Base-by-base conservation (phyloP, 306 rosid species). In the Glycine soja region DNA sequence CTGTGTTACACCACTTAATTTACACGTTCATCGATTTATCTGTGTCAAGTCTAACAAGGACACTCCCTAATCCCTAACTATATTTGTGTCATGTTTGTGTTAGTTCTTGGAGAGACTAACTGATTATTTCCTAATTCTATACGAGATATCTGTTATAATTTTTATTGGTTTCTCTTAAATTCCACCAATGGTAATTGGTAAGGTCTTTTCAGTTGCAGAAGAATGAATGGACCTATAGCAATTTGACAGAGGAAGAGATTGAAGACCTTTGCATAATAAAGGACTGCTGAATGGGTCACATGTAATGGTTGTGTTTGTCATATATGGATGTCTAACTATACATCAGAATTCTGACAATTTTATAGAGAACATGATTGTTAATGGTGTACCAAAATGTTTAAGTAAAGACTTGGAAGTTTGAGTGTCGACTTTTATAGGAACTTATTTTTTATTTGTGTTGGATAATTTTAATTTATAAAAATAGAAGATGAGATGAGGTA, bases 291-390 rank as follows among this genome's bases (percentile, higher is more conserved):
- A 36, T 64, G 47, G 47, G 24, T 40, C 24, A 64, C 48, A 64
- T 64, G 9, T 32, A 62, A 62, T 12, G 45, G 45, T 62, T 62
- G 18, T 30, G 42, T 32, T 11, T 14, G 24, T 64, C 48, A 36
- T 36, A 38, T 38, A 64, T 64, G 47, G 10, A 36, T 36, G 47
- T 13, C 45, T 32, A 36, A 14, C 19, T 2, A 64, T 64, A 64
- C 70, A 64, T 64, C 46, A 64, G 2, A 36, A 7, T 64, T 38
- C 70, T 64, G 70, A 64, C 70, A 64, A 70, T 56, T 45, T 4
- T 54, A 4, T 30, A n/a, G 48, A 73, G 74, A 36, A 64, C 47
- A 64, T 64, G 70, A n/a, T n/a, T n/a, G n/a, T n/a, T n/a, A n/a
- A n/a, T n/a, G n/a, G n/a, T n/a, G n/a, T n/a, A n/a, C n/a, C n/a